Evolutionary conservation across 176 grass and related monocot species (phyloP).

Genomic region (Ensete glaucum): DNA sequence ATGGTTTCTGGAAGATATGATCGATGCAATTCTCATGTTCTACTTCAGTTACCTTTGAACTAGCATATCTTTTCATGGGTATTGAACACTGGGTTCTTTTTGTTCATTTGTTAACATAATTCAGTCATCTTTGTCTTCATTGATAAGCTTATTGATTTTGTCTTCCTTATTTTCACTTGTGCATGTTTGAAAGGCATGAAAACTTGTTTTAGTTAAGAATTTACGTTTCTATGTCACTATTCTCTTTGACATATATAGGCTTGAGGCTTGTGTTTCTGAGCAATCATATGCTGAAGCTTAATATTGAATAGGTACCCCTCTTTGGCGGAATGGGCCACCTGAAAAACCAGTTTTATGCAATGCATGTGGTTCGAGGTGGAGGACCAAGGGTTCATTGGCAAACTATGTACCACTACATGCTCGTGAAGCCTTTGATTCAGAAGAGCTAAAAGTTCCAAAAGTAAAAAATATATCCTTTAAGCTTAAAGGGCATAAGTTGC

Average conservation of each 20-base stretch:
- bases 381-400: slow-evolving; percentile 80
- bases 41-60: background rate
- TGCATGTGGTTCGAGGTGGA: slow-evolving; percentile 92
- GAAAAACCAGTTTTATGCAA: slow-evolving; percentile 96
- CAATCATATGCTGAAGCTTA: background rate
- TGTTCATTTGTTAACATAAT: background rate
- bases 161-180: background rate
- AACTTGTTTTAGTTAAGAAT: background rate
- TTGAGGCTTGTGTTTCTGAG: background rate
- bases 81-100: background rate
- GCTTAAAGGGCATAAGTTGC: slow-evolving; percentile 28
- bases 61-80: background rate
- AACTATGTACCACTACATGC: slow-evolving; percentile 90
- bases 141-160: background rate
- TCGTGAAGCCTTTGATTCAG: slow-evolving; percentile 46
- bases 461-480: slow-evolving; percentile 36
- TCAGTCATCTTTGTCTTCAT: background rate
- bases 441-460: slow-evolving; percentile 50
- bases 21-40: too few relatives aligned
- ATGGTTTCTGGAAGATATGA: background rate
- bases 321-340: slow-evolving; percentile 90
- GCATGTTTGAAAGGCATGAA: background rate
- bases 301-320: slow-evolving; percentile 67
- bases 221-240: background rate
- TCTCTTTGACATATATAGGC: background rate